Evolutionary conservation across 1,139 yeast species (phyloP).

Genomic region (Pichia sp.): DNA sequence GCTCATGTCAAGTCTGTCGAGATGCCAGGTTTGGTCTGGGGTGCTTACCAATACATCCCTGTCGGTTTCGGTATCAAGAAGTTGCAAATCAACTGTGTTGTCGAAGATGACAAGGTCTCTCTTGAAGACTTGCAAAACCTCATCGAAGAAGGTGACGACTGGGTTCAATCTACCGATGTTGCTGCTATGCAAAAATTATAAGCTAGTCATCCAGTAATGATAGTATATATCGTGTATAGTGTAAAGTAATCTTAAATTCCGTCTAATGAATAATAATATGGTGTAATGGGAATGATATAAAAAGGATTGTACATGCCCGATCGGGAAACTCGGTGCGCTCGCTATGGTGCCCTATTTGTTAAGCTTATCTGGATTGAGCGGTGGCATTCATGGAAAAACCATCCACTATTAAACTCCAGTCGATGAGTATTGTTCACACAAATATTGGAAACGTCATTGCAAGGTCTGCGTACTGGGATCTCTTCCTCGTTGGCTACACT

Average conservation of each 20-base stretch:
- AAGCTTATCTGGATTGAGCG: slow-evolving; percentile 11
- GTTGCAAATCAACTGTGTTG: slow-evolving; percentile 96
- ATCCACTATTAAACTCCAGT: not conserved
- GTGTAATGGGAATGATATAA: not conserved
- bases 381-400: not conserved
- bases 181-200: slow-evolving; percentile 98
- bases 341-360: not conserved
- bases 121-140: slow-evolving; percentile 79
- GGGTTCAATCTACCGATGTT: slow-evolving; percentile 96
- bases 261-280: not conserved
- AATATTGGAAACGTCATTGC: not conserved
- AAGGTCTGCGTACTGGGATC: not conserved
- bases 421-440: not conserved
- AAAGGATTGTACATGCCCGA: not conserved
- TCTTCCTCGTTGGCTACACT: not conserved
- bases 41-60: slow-evolving; percentile 94
- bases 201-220: slow-evolving; percentile 42
- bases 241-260: slow-evolving; percentile 17
- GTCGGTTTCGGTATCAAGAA: slow-evolving; percentile 99
- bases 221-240: slow-evolving; percentile 38
- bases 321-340: slow-evolving; percentile 18
- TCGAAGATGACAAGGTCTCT: slow-evolving; percentile 95
- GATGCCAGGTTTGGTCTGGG: slow-evolving; percentile 96
- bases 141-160: slow-evolving; percentile 96
- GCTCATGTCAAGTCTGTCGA: slow-evolving; percentile 80